A percentile compares a stretch with the other conserved stretches of the same genome.
These are phyloP conservation scores for Kingdonia uniflora DNA, from an alignment of 164 flowering plant genomes.

Conservation along the genomic window DNA sequence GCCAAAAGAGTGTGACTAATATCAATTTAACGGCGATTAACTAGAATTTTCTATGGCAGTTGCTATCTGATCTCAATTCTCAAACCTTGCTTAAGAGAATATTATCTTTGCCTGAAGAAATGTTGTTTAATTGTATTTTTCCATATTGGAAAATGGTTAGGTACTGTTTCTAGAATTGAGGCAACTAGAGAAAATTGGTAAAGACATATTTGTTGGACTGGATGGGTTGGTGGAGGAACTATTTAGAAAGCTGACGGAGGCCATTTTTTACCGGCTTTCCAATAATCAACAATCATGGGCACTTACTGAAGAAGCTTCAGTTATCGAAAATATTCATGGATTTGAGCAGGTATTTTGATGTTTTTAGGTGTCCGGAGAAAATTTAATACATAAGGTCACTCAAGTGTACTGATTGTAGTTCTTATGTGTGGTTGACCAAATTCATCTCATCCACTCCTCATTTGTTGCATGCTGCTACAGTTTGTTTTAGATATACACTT, in stretches of 20 bases:
- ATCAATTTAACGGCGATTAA: no score
- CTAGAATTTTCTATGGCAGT: no score
- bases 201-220: constrained; percentile 27
- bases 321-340: constrained; percentile 10
- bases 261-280: constrained; percentile 33
- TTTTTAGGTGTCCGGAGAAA: no score
- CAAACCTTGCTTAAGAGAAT: no score
- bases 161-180: constrained; percentile 43
- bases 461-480: constrained; percentile 18
- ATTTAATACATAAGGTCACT: no score
- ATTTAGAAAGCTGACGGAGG: constrained; percentile 34
- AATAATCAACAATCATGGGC: constrained; percentile 27
- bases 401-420: background rate
- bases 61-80: no score
- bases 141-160: constrained; percentile 22
- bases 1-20: no score
- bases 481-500: constrained; percentile 45
- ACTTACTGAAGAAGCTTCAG: constrained; percentile 14
- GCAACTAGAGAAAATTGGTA: constrained; percentile 32
- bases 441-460: background rate
- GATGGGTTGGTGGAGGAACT: constrained; percentile 34
- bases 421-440: no score
- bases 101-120: no score
- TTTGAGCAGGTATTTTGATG: constrained; percentile 32
- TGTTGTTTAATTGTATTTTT: background rate